Evolutionary conservation across 495 filamentous ascomycete species (phyloP), one percentile per base, ranked within the genome.

Genomic region (Neurospora sp.): DNA sequence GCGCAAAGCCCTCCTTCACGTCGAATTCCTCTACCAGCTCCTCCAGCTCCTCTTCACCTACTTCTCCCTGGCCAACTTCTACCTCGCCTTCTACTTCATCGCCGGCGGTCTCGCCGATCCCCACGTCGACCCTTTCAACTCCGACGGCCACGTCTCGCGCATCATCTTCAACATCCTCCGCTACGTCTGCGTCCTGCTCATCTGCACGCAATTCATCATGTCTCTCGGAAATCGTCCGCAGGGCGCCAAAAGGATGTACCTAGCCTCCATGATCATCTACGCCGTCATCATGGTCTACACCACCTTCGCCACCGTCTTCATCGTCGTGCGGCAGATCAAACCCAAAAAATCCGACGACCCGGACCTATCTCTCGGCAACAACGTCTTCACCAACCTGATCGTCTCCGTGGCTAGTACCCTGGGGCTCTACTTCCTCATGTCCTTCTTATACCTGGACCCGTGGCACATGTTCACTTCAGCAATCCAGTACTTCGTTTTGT

Each of bases 391-490:
- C 69, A 98, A 98, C 83, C 87, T 99, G 39, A 93, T 98, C 79
- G 87, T 99, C 73, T 94, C 91, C n/a, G 92, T 91, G 70, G 86
- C 90, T 27, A 94, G 92, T 6, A 99, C 96, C 1, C 82, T 98
- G 44, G 96, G 96, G 1, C 86, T 99, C 1, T 98, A 98, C 86
- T 97, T 99, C 85, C 85, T 97, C 82, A 97, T 94, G 88, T 92
- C 89, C 73, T 96, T 98, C 85, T 81, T 99, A 38, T 99, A 98
- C 82, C 89, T 98, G 37, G 96, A 98, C 77, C 96, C 96, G 0
- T 99, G 96, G 96, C 96, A 99, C 84, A 97, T 99, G 94, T 92
- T 98, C 83, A 99, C 96, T 39, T 92, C 89, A 2, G 90, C 92
- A 0, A 87, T 87, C n/a, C 94, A 97, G 81, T 99, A 99, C 85